Evolutionary conservation across 495 filamentous ascomycete species (phyloP).

Genomic region (Talaromyces borbonicus): DNA sequence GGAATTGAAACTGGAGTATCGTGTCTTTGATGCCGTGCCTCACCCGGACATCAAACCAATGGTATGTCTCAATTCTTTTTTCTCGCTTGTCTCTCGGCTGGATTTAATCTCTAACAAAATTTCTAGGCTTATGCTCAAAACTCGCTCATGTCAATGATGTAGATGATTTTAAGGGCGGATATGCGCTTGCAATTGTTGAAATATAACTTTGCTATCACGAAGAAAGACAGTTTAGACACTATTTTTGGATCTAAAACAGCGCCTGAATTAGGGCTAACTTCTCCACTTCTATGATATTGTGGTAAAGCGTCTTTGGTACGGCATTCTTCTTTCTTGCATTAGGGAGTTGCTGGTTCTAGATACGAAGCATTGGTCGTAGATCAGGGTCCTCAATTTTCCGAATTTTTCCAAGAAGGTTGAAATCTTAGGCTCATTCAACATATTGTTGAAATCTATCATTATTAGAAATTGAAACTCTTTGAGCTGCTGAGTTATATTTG

Average conservation of each 20-base stretch:
- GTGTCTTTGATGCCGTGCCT: slow-evolving; percentile 91
- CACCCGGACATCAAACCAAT: slow-evolving; percentile 93
- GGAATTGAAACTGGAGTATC: slow-evolving; percentile 81
- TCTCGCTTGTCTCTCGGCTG: slow-evolving; percentile 12
- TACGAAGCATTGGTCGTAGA: slow-evolving; percentile 1
- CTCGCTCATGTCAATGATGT: slow-evolving; percentile 62
- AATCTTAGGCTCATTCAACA: too few relatives aligned
- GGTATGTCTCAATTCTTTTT: too few relatives aligned
- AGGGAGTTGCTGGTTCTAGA: slow-evolving; percentile 4
- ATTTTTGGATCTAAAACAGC: not conserved
- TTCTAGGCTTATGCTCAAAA: slow-evolving; percentile 72
- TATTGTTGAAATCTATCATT: too few relatives aligned
- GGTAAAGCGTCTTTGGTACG: slow-evolving; percentile 1
- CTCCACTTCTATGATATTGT: slow-evolving; percentile 4
- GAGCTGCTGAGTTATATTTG: too few relatives aligned
- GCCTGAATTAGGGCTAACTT: not conserved
- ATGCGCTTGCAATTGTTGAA: slow-evolving; percentile 9
- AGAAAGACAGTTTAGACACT: not conserved
- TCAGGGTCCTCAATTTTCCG: not conserved
- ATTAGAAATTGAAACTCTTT: too few relatives aligned
- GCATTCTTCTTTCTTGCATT: slow-evolving; percentile 1
- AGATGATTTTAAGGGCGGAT: slow-evolving; percentile 9
- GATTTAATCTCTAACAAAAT: slow-evolving; percentile 9
- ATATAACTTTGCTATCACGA: not conserved
- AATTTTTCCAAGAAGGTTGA: too few relatives aligned